phyloP scores from a whole-genome alignment of 352 stramenopile genomes.

The Pythium pyrilobum region DNA sequence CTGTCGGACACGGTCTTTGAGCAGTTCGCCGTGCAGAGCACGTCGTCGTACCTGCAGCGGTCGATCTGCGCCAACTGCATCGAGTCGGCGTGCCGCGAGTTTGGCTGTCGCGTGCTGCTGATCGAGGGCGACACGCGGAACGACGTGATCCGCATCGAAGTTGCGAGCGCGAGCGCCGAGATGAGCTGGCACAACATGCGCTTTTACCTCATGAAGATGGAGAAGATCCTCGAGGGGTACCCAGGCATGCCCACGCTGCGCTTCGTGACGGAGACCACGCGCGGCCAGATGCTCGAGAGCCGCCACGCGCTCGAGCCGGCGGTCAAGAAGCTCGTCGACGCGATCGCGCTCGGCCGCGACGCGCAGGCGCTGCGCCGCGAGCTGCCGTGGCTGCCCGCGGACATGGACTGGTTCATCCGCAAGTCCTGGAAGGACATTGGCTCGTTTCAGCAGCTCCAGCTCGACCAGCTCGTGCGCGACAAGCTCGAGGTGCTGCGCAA shows the following conservation, averaged over 20 bases:
- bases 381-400: conserved; percentile 11
- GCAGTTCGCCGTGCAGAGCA: conserved; percentile 21
- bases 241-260: not conserved
- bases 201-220: conserved; percentile 18
- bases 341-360: not conserved
- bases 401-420: conserved; percentile 12
- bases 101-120: conserved; percentile 4
- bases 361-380: not conserved
- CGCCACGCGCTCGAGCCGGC: not conserved
- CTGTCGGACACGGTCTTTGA: conserved; percentile 22
- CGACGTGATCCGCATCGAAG: conserved; percentile 13
- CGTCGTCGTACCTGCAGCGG: conserved; percentile 5
- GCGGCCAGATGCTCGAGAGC: not conserved
- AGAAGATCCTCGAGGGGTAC: conserved; percentile 17
- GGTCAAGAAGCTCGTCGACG: conserved; percentile 2
- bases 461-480: conserved; percentile 5
- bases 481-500: conserved; percentile 13
- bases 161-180: not conserved
- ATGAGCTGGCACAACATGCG: conserved; percentile 9
- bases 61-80: conserved; percentile 4
- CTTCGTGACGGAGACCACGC: not conserved
- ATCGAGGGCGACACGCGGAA: not conserved
- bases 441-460: not conserved
- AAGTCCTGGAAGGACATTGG: conserved; percentile 10
- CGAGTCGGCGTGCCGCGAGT: conserved; percentile 5